A percentile compares a stretch with the other conserved stretches of the same genome.
These are phyloP conservation scores for Hortaea werneckii DNA, from an alignment of 2,329 filamentous ascomycete genomes.

Conservation along the genomic window DNA sequence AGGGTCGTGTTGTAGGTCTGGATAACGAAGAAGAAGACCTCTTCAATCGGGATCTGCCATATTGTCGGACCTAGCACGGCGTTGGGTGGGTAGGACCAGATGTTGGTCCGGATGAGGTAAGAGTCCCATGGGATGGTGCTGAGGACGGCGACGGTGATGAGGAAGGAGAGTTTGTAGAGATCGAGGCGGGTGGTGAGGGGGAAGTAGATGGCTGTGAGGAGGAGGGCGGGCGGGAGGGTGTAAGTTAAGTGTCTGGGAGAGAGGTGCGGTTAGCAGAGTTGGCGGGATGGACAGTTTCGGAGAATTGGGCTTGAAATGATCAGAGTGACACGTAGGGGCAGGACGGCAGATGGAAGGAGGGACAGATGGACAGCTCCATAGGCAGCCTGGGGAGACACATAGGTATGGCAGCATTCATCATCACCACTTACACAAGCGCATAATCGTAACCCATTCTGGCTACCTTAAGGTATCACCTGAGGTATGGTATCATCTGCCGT, in stretches of 20 bases:
- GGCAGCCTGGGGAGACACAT: too few species aligned
- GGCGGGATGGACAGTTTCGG: too few species aligned
- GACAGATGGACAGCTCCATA: too few species aligned
- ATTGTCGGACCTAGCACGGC: constrained; percentile 54
- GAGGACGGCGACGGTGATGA: constrained; percentile 53
- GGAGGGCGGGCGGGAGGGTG: constrained; percentile 53
- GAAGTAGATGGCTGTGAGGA: constrained; percentile 49
- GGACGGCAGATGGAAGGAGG: not conserved
- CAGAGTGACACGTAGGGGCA: not conserved
- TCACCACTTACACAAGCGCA: constrained; percentile 47
- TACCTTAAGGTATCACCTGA: not conserved
- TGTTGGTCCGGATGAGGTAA: constrained; percentile 55
- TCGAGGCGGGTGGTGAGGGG: constrained; percentile 55
- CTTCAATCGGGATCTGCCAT: constrained; percentile 58
- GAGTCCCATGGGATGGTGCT: constrained; percentile 69
- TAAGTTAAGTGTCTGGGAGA: constrained; percentile 51
- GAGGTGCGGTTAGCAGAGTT: not conserved
- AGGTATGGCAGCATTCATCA: too few species aligned
- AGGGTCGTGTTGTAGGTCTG: constrained; percentile 65
- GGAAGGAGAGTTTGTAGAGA: constrained; percentile 50
- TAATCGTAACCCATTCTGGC: constrained; percentile 48
- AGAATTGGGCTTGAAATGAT: too few species aligned
- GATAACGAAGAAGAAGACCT: constrained; percentile 68
- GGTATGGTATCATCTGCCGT: too few species aligned
- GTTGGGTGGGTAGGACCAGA: constrained; percentile 62